phyloP scores from a whole-genome alignment of 768 basidiomycete species.

The Cantharellus cinnabarinus region DNA sequence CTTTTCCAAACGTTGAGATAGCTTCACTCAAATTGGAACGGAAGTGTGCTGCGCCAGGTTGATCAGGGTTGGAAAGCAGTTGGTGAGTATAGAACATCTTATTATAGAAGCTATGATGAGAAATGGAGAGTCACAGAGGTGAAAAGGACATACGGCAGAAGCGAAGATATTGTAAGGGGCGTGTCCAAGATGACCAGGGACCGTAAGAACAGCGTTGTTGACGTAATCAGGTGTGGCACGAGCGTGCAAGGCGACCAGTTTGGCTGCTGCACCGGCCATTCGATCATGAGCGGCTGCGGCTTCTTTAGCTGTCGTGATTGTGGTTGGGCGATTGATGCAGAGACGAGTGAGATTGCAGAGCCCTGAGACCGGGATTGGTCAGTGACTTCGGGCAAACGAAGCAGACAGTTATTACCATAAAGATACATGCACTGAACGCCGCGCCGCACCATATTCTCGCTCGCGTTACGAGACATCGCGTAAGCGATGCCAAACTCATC shows the following conservation, averaged over 20 bases:
- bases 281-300: constrained; percentile 27
- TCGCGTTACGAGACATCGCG: constrained; percentile 22
- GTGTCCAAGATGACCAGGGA: constrained; percentile 71
- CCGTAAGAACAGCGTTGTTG: constrained; percentile 42
- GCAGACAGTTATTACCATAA: constrained; percentile 21
- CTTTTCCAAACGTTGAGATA: background rate
- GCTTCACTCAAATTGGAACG: background rate
- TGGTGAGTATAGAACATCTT: background rate
- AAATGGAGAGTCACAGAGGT: background rate
- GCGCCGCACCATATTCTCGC: constrained; percentile 19
- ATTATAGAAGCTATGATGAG: background rate
- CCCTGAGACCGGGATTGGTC: constrained; percentile 1
- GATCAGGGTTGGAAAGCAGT: background rate
- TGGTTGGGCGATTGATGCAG: constrained; percentile 48
- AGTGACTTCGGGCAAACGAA: background rate
- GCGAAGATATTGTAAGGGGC: constrained; percentile 70
- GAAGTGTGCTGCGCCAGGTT: background rate
- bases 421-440: constrained; percentile 71
- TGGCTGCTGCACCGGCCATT: constrained; percentile 56
- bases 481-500: constrained; percentile 59
- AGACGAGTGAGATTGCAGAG: constrained; percentile 71
- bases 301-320: constrained; percentile 1
- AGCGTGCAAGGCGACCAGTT: constrained; percentile 55
- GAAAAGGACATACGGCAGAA: constrained; percentile 28
- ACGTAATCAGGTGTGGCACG: constrained; percentile 61